Conservation (phyloP, 164 flowering plant genomes). For the Amborella trichopoda region DNA sequence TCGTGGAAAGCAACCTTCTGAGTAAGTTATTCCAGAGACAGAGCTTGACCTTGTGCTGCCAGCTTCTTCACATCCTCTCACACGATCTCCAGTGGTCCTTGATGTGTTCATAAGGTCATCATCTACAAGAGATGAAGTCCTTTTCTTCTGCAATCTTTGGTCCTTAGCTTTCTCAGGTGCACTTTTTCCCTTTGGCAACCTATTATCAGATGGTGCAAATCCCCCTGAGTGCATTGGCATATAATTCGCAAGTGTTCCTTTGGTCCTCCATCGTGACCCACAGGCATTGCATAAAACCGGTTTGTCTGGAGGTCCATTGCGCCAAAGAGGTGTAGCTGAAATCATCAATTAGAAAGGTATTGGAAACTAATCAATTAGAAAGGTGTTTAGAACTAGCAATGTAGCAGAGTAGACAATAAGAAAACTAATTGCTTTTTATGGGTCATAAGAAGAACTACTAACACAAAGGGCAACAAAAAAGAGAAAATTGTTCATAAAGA, state of each 20-base stretch:
- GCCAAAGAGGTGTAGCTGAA: conserved; percentile 94
- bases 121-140: no score
- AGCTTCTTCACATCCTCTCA: conserved; percentile 50
- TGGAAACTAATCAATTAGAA: no score
- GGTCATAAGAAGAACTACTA: no score
- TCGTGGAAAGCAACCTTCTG: conserved; percentile 80
- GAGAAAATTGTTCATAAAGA: no score
- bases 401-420: no score
- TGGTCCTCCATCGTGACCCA: conserved; percentile 89
- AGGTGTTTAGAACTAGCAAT: no score
- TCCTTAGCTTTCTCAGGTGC: conserved; percentile 33
- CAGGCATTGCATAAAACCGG: conserved; percentile 90
- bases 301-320: conserved; percentile 89
- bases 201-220: conserved; percentile 36
- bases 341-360: no score
- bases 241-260: conserved; percentile 69
- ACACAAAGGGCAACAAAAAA: no score
- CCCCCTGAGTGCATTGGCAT: conserved; percentile 69
- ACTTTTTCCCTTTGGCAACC: conserved; percentile 25
- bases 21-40: conserved; percentile 67
- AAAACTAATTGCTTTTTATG: no score
- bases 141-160: no score
- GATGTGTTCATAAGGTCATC: no score
- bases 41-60: conserved; percentile 73
- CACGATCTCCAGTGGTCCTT: no score